Evolutionary conservation across 352 stramenopile species (phyloP), one percentile per base, ranked within the genome.

Genomic region (Phytophthora vignae): DNA sequence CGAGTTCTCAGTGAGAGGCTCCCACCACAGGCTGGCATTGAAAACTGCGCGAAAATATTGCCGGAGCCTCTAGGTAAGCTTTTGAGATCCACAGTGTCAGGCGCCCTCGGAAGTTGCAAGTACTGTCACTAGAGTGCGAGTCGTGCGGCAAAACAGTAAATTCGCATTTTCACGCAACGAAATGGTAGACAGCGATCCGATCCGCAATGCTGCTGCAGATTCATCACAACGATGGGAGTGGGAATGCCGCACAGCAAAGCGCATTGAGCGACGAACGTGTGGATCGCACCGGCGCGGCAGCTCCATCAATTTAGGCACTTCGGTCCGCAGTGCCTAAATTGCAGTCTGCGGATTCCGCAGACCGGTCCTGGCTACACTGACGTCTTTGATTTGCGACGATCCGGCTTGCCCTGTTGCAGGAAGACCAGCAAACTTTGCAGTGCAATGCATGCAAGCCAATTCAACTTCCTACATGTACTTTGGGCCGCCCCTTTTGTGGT

Each of bases 351-450:
- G 22, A 27, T 27, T 27, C 42, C 21, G 60, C 29, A 40, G 48
- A 68, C 22, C 22, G 11, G 44, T 17, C 55, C 52, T 25, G 27
- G 42, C 58, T 27, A 27, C 52, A 64, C 67, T 73, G 67, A 69
- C 67, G 60, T 36, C 60, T 73, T 69, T 64, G 67, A 73, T 73
- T 73, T 73, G 67, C 67, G 27, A 29, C 42, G 59, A 54, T 59
- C 60, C 55, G 67, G 60, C 67, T 74, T 64, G 66, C 46, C 59
- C 50, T 36, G 7, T 3, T 15, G 58, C 53, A 60, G 52, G 12
- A 27, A 50, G 38, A 27, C 19, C 38, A 9, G 38, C 38, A 44
- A 44, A 44, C 7, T 36, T 44, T 44, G 38, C 38, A 44, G 4
- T 44, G 33, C 33, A 38, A 14, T 48, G 52, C 19, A 14, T 48